phyloP scores from a whole-genome alignment of 805 yeast genomes.

The Suhomyces prunicola region DNA sequence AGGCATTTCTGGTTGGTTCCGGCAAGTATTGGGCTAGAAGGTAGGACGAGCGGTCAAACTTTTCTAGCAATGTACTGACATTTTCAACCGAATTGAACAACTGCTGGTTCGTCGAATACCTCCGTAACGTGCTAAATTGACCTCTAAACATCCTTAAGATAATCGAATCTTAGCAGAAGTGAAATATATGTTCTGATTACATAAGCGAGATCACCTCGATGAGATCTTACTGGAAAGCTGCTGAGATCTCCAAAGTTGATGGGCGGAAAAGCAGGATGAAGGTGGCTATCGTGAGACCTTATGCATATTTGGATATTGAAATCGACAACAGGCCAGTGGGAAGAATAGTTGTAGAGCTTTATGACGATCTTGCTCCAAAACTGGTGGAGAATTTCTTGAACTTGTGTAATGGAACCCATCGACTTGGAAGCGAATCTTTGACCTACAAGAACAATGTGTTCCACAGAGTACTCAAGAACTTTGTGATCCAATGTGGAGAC shows the following conservation, averaged over 20 bases:
- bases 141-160: not conserved
- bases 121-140: not conserved
- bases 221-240: not conserved
- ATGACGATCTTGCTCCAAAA: slow-evolving; percentile 51
- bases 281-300: slow-evolving; percentile 26
- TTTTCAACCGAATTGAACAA: slow-evolving; percentile 39
- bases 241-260: not conserved
- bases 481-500: slow-evolving; percentile 72
- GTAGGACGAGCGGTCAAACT: slow-evolving; percentile 59
- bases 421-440: slow-evolving; percentile 9
- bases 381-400: slow-evolving; percentile 50
- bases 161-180: not conserved
- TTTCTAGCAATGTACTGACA: slow-evolving; percentile 43
- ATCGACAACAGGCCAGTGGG: slow-evolving; percentile 47
- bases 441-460: slow-evolving; percentile 47
- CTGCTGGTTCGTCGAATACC: slow-evolving; percentile 12
- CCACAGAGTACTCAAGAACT: slow-evolving; percentile 64
- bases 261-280: slow-evolving; percentile 20
- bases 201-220: not conserved
- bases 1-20: slow-evolving; percentile 56
- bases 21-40: slow-evolving; percentile 70
- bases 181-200: not conserved
- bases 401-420: slow-evolving; percentile 36
- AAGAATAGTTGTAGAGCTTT: slow-evolving; percentile 58
- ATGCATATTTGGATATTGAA: slow-evolving; percentile 51